phyloP scores from a whole-genome alignment of 2,329 filamentous ascomycete genomes.

The Conoideocrella luteorostrata region DNA sequence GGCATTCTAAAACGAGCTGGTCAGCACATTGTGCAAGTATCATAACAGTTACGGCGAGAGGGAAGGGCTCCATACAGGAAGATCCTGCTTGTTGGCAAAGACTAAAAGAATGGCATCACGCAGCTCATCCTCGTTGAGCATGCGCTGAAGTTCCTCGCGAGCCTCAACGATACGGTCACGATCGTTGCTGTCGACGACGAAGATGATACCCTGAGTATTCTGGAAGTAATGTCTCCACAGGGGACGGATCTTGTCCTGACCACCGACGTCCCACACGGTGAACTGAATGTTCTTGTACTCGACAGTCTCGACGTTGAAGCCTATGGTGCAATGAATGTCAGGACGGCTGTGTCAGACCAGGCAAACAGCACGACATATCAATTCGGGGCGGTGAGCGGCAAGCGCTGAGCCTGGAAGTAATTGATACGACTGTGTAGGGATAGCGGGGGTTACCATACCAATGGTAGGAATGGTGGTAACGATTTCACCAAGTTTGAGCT shows the following conservation, averaged over 20 bases:
- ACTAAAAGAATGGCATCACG: conserved; percentile 94
- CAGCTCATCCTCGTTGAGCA: conserved; percentile 98
- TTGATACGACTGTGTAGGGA: background rate
- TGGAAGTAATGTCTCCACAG: conserved; percentile 99
- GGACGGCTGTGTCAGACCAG: background rate
- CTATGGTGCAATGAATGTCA: conserved; percentile 36
- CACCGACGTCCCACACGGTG: conserved; percentile 99
- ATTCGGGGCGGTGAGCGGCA: background rate
- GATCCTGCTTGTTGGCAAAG: conserved; percentile 99
- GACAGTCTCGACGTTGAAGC: conserved; percentile 99
- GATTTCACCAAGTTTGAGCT: conserved; percentile 98
- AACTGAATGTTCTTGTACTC: conserved; percentile 99
- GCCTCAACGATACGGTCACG: conserved; percentile 96
- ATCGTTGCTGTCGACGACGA: conserved; percentile 99
- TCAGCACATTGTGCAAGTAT: conserved; percentile 5
- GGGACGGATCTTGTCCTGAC: conserved; percentile 99
- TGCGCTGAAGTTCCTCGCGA: conserved; percentile 91
- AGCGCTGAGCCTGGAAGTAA: conserved; percentile 1
- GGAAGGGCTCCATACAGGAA: conserved; percentile 62
- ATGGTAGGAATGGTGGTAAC: conserved; percentile 99
- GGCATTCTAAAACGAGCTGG: conserved; percentile 62
- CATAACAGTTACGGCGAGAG: background rate
- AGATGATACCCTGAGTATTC: conserved; percentile 99
- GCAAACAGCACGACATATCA: background rate
- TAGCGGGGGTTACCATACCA: conserved; percentile 51